Conservation (phyloP, 2,329 filamentous ascomycete genomes). For the Didymella glomerata region DNA sequence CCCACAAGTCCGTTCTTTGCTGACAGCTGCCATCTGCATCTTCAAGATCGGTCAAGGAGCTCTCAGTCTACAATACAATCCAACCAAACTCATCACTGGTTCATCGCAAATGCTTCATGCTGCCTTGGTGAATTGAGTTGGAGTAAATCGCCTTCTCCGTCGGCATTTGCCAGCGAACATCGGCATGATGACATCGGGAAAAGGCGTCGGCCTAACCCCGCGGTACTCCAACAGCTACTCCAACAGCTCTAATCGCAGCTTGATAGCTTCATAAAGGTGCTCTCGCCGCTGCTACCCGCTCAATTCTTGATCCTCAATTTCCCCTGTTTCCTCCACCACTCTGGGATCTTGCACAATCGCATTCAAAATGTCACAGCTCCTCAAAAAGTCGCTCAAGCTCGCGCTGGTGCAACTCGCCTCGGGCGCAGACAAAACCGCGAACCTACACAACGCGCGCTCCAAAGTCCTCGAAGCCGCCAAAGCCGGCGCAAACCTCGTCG, state of each 20-base stretch:
- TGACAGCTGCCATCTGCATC: too few relatives aligned
- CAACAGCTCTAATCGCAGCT: conserved; percentile 13
- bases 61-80: too few relatives aligned
- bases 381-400: conserved; percentile 51
- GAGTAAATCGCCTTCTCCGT: conserved; percentile 1
- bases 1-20: background rate
- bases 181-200: conserved; percentile 15
- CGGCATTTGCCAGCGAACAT: conserved; percentile 12
- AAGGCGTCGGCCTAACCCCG: conserved; percentile 8
- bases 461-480: conserved; percentile 84
- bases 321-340: too few relatives aligned
- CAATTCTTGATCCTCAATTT: background rate
- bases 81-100: background rate
- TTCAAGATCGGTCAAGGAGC: too few relatives aligned
- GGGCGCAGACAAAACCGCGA: conserved; percentile 78
- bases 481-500: conserved; percentile 81
- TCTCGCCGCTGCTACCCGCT: background rate
- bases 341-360: too few relatives aligned
- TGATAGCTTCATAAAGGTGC: conserved; percentile 10
- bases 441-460: conserved; percentile 79
- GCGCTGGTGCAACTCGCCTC: conserved; percentile 60
- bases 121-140: background rate
- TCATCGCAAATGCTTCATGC: background rate
- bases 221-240: conserved; percentile 18
- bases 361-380: conserved; percentile 37